phyloP scores from a whole-genome alignment of 495 filamentous ascomycete genomes.

The Hyaloscypha bicolor region DNA sequence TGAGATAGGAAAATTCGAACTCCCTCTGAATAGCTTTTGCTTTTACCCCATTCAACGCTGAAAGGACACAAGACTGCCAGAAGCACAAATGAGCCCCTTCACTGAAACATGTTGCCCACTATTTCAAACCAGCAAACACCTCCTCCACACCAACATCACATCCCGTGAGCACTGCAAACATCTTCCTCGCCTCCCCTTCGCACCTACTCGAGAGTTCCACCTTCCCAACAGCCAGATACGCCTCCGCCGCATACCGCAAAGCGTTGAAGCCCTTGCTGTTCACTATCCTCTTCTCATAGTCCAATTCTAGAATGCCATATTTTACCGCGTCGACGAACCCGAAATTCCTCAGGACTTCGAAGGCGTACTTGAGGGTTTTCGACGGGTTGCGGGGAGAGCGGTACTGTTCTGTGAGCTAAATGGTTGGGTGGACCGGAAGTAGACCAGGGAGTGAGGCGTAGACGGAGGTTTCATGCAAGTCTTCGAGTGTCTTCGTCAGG shows the following conservation, averaged over 20 bases:
- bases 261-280: slow-evolving; percentile 43
- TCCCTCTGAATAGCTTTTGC: too few species aligned
- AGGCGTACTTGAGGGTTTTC: slow-evolving; percentile 41
- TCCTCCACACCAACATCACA: slow-evolving; percentile 39
- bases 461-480: slow-evolving; percentile 39
- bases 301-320: slow-evolving; percentile 24
- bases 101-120: not conserved
- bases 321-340: slow-evolving; percentile 38
- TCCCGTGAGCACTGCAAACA: slow-evolving; percentile 43
- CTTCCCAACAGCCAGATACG: slow-evolving; percentile 36
- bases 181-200: slow-evolving; percentile 38
- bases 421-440: slow-evolving; percentile 44
- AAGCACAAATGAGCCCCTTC: too few species aligned
- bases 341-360: slow-evolving; percentile 45
- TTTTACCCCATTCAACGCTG: too few species aligned
- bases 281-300: slow-evolving; percentile 35
- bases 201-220: slow-evolving; percentile 34
- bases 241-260: slow-evolving; percentile 41
- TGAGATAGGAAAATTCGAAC: too few species aligned
- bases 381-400: slow-evolving; percentile 39
- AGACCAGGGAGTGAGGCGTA: slow-evolving; percentile 43
- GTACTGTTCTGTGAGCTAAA: slow-evolving; percentile 46
- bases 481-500: slow-evolving; percentile 40
- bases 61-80: too few species aligned
- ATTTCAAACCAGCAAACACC: slow-evolving; percentile 15